Conservation (phyloP, 768 basidiomycete species). For the Russula ochroleuca region DNA sequence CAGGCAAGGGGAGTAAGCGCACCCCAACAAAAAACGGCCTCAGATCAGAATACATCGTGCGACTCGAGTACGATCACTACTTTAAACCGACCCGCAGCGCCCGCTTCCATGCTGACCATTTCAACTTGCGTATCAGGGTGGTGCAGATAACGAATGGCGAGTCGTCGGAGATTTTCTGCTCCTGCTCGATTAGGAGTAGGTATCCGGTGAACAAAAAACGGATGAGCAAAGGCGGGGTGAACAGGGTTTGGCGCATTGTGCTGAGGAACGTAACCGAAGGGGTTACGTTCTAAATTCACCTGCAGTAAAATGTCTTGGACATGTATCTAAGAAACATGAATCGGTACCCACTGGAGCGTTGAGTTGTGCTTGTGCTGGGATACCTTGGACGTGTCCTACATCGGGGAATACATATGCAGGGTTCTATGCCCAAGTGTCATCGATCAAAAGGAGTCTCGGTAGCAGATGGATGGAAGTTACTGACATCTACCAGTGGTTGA, state of each 20-base stretch:
- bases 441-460: too few relatives aligned
- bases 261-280: background rate
- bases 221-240: background rate
- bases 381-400: too few relatives aligned
- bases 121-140: background rate
- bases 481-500: too few relatives aligned
- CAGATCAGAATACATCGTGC: background rate
- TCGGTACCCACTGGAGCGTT: background rate
- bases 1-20: too few relatives aligned
- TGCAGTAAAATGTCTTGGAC: background rate
- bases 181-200: background rate
- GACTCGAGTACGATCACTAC: constrained; percentile 6
- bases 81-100: background rate
- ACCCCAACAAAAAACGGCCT: background rate
- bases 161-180: background rate
- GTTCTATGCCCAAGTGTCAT: background rate
- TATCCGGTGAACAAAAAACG: background rate
- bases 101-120: constrained; percentile 1
- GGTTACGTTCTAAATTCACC: background rate
- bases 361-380: background rate
- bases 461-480: too few relatives aligned
- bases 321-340: background rate
- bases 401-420: background rate
- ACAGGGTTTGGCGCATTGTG: background rate
- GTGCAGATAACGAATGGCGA: background rate